Conservation (phyloP, 148 eudicot genomes). For the Diospyros lotus region DNA sequence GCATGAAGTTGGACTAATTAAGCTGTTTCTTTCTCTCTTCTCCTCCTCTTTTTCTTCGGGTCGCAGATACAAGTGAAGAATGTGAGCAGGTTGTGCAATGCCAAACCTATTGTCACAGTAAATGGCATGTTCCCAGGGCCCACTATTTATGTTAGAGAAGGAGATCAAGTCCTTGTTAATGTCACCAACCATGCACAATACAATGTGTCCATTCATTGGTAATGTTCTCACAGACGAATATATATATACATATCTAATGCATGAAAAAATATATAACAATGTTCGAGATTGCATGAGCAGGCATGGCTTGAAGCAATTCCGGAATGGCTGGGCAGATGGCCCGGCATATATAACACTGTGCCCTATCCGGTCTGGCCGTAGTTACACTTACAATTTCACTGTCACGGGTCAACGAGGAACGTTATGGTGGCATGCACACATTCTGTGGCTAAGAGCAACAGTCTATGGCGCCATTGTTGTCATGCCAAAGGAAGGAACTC, state of each 20-base stretch:
- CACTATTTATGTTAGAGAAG: constrained; percentile 57
- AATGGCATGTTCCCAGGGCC: constrained; percentile 78
- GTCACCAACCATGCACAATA: constrained; percentile 65
- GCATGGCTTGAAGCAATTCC: constrained; percentile 52
- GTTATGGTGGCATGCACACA: constrained; percentile 62
- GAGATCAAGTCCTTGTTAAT: constrained; percentile 50
- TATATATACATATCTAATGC: neutral
- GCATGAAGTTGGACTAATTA: too few relatives aligned
- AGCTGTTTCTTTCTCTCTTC: too few relatives aligned
- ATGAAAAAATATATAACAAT: neutral
- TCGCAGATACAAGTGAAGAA: constrained; percentile 55
- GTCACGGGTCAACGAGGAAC: constrained; percentile 52
- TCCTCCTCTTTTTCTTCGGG: too few relatives aligned
- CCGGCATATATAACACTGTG: constrained; percentile 59
- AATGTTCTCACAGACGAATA: neutral
- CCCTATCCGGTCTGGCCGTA: constrained; percentile 40
- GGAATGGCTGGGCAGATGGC: constrained; percentile 67
- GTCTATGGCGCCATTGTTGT: constrained; percentile 54
- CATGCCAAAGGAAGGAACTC: constrained; percentile 41
- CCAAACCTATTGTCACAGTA: constrained; percentile 64
- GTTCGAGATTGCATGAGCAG: constrained; percentile 14
- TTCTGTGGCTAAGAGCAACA: constrained; percentile 52
- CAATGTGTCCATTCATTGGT: constrained; percentile 64
- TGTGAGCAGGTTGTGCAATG: constrained; percentile 57
- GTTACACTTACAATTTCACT: constrained; percentile 36